Evolutionary conservation across 1,139 yeast genomes (phyloP), one percentile per base, ranked within the genome.

Genomic region (Taphrina communis): DNA sequence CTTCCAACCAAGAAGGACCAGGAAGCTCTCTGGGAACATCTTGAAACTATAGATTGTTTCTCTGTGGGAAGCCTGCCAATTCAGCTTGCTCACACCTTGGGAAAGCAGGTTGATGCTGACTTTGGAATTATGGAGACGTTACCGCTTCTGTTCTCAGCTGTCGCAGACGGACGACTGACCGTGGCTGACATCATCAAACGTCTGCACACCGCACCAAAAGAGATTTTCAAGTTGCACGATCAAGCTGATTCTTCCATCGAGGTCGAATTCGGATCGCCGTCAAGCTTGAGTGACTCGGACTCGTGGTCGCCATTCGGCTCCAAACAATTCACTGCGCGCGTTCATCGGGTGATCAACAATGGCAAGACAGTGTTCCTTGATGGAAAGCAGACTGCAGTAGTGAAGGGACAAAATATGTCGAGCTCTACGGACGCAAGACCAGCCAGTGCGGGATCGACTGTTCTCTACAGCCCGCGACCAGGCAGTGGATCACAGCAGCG

Each of bases 1-100:
- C 82, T 93, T 78, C 97, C 97, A 73, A 83, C 94, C 50, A 83
- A 84, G 78, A 88, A 85, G 73, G 97, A 91, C 76, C 96, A 90
- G 80, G 83, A 82, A 48, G 90, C 88, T 70, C 84, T 94, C 75
- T 93, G 98, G 98, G 86, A 83, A 68, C 84, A 86, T 77, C 80
- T 94, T 75, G 84, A 80, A 42, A 81, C 83, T 58, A 84, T 94
- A 77, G 98, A 94, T 80, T 89, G 93, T 75, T 90, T 94, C 83
- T 87, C 97, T 51, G 83, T 93, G 74, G 98, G 98, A 73, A 83
- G 84, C 66, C 79, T 90, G 74, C 97, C 97, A 74, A 85, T 88
- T 70, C 82, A 85, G 73, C 81, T 92, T 72, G 92, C 96, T 61
- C 81, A 84, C 75, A 86, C 87, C 72, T 80, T 85, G 72, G 88